These are phyloP conservation scores for Nepenthes gracilis DNA, from an alignment of 148 eudicot species.

Conservation along the genomic window DNA sequence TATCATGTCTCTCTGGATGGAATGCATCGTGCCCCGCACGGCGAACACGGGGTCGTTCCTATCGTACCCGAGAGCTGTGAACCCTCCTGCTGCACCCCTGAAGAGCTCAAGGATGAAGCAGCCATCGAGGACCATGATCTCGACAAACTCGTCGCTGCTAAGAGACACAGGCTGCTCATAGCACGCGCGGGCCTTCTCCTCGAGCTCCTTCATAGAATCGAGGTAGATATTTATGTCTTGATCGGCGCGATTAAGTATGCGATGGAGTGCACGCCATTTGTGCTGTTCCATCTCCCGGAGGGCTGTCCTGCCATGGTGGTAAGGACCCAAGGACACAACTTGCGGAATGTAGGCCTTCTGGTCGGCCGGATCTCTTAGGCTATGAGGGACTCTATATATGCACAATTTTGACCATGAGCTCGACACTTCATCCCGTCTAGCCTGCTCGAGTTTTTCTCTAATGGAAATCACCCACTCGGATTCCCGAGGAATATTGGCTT, in stretches of 20 bases:
- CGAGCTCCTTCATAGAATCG: constrained; percentile 3
- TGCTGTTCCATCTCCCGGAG: constrained; percentile 59
- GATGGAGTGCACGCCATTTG: constrained; percentile 66
- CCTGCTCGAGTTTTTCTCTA: constrained; percentile 35
- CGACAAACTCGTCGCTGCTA: constrained; percentile 12
- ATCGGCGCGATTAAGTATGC: background rate
- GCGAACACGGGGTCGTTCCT: constrained; percentile 49
- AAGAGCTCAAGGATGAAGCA: constrained; percentile 56
- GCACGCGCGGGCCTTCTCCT: constrained; percentile 12
- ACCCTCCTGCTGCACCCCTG: constrained; percentile 33
- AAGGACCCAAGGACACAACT: constrained; percentile 62
- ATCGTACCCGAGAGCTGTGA: constrained; percentile 49
- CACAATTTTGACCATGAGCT: constrained; percentile 48
- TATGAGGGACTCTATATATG: constrained; percentile 62
- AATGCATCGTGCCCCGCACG: constrained; percentile 63
- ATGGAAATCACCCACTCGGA: constrained; percentile 49
- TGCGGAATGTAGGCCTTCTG: constrained; percentile 58
- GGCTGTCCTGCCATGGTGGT: constrained; percentile 40
- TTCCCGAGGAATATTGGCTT: constrained; percentile 18
- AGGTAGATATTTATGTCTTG: constrained; percentile 2
- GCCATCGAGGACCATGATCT: constrained; percentile 16
- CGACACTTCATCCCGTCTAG: constrained; percentile 35
- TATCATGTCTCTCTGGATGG: constrained; percentile 58
- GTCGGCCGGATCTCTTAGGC: constrained; percentile 37
- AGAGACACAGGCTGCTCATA: constrained; percentile 5